These are phyloP conservation scores for Rhodomyrtus psidioides DNA, from an alignment of 441 rosid species.

Conservation along the genomic window DNA sequence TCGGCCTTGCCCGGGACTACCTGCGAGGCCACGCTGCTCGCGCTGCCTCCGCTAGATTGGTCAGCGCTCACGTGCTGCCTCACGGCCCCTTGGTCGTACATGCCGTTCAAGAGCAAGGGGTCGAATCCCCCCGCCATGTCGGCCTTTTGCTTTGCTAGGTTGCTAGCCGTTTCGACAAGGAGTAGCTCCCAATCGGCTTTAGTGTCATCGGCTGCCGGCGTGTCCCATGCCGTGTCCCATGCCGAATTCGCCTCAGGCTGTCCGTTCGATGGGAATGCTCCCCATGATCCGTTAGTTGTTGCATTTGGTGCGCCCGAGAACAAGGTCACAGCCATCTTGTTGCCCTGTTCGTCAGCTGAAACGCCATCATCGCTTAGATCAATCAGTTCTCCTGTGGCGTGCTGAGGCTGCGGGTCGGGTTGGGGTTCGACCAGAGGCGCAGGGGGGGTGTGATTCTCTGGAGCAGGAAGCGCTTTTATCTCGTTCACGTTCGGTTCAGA, in stretches of 20 bases:
- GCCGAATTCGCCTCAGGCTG: constrained; percentile 50
- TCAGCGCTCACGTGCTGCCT: constrained; percentile 56
- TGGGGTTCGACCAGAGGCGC: constrained; percentile 11
- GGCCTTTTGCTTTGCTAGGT: constrained; percentile 56
- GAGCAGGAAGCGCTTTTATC: constrained; percentile 55
- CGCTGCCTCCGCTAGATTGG: constrained; percentile 55
- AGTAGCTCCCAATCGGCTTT: constrained; percentile 71
- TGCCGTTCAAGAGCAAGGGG: constrained; percentile 46
- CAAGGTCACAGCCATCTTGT: constrained; percentile 47
- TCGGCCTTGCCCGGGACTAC: constrained; percentile 20
- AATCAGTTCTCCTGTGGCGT: constrained; percentile 34
- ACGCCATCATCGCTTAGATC: constrained; percentile 38
- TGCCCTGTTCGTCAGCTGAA: constrained; percentile 54
- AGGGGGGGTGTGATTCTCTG: constrained; percentile 30
- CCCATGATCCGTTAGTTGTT: constrained; percentile 43
- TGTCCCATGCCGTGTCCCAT: constrained; percentile 88
- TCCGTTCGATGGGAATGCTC: constrained; percentile 40
- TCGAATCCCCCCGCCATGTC: constrained; percentile 58
- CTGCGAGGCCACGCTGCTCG: constrained; percentile 67
- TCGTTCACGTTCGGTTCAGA: constrained; percentile 31
- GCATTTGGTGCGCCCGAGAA: constrained; percentile 34
- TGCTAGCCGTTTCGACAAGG: constrained; percentile 50
- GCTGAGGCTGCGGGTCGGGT: constrained; percentile 19
- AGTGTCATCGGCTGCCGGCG: constrained; percentile 61
- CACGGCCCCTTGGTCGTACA: constrained; percentile 76